phyloP scores from a whole-genome alignment of 2,329 filamentous ascomycete species.

The Calonectria ilicicola region DNA sequence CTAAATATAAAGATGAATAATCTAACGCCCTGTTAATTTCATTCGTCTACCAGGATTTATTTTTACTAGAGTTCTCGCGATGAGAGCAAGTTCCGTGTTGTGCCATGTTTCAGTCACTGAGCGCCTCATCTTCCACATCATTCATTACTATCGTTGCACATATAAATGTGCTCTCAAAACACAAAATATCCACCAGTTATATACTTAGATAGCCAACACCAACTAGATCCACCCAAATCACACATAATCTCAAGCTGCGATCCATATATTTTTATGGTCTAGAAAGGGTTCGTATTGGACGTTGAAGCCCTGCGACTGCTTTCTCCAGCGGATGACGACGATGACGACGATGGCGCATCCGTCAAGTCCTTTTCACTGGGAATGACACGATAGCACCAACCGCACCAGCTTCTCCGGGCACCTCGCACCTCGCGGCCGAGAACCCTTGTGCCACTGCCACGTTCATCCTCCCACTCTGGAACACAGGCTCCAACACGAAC shows the following conservation, averaged over 20 bases:
- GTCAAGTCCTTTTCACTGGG: conserved; percentile 63
- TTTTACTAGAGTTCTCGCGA: background rate
- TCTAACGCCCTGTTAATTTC: background rate
- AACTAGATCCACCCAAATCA: background rate
- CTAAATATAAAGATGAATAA: background rate
- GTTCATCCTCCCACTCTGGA: conserved; percentile 86
- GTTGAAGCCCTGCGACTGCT: conserved; percentile 38
- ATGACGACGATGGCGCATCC: conserved; percentile 40
- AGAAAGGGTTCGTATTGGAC: conserved; percentile 33
- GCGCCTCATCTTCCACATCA: conserved; percentile 1
- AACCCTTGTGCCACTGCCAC: conserved; percentile 69
- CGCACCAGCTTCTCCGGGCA: conserved; percentile 84
- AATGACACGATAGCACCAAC: conserved; percentile 87
- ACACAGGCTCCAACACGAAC: conserved; percentile 86
- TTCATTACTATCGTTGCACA: conserved; percentile 17
- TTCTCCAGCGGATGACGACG: conserved; percentile 37
- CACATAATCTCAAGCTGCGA: background rate
- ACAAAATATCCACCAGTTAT: background rate
- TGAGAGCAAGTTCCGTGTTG: background rate
- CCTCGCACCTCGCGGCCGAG: conserved; percentile 79
- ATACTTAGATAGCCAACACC: background rate
- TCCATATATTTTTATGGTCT: conserved; percentile 17
- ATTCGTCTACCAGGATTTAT: background rate
- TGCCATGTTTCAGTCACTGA: background rate
- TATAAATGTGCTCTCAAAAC: background rate